phyloP scores from a whole-genome alignment of 1,139 yeast species.

The Geotrichum restrictum region DNA sequence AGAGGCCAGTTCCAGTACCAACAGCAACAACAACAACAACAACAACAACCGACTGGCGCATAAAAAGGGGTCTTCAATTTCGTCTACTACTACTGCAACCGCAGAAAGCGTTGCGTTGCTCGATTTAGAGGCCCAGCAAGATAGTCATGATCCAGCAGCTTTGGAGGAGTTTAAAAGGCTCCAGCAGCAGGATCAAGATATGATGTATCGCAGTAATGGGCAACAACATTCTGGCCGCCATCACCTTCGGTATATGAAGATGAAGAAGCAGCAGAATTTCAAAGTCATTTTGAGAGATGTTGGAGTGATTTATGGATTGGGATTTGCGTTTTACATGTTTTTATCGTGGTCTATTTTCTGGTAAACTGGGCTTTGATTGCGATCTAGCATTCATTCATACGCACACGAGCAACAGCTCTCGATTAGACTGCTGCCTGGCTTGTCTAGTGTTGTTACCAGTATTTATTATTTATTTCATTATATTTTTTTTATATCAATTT shows the following conservation, averaged over 20 bases:
- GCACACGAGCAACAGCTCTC: too few species aligned
- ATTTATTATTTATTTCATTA: too few species aligned
- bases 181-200: not conserved
- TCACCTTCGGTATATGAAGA: not conserved
- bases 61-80: too few species aligned
- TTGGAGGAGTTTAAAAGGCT: conserved; percentile 4
- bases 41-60: too few species aligned
- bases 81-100: too few species aligned
- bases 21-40: too few species aligned
- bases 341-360: conserved; percentile 2
- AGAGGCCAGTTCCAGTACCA: too few species aligned
- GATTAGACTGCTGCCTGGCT: not conserved
- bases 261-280: not conserved
- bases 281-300: not conserved
- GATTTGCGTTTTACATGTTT: conserved; percentile 5
- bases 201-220: not conserved
- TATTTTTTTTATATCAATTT: too few species aligned
- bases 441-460: too few species aligned
- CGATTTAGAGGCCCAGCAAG: not conserved
- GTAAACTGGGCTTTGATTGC: not conserved
- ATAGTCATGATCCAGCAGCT: not conserved
- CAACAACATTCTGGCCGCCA: not conserved
- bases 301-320: not conserved
- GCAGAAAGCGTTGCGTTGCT: too few species aligned
- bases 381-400: too few species aligned